Evolutionary conservation across 2,329 filamentous ascomycete genomes (phyloP).

Genomic region (Fonsecaea erecta): DNA sequence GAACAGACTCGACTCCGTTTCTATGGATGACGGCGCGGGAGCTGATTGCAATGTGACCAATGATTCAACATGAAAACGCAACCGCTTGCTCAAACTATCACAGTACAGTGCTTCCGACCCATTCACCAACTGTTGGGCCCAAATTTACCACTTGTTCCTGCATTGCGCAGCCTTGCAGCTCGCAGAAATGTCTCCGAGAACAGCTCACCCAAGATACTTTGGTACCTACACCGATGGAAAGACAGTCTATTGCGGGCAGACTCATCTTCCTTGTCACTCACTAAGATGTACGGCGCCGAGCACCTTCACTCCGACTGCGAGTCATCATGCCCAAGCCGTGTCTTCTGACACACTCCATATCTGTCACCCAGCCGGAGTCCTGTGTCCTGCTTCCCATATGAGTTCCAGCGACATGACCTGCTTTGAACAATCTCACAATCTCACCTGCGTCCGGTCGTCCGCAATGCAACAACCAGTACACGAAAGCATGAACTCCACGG

Average conservation of each 20-base stretch:
- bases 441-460: not conserved
- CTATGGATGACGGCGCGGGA: not conserved
- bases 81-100: slow-evolving; percentile 20
- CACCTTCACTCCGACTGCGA: slow-evolving; percentile 22
- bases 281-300: slow-evolving; percentile 2
- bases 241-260: slow-evolving; percentile 8
- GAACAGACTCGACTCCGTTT: slow-evolving; percentile 22
- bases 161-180: slow-evolving; percentile 14
- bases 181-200: slow-evolving; percentile 17
- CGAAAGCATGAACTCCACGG: not conserved
- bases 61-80: slow-evolving; percentile 32
- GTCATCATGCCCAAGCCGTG: slow-evolving; percentile 16
- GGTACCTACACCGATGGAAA: slow-evolving; percentile 9
- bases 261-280: slow-evolving; percentile 23
- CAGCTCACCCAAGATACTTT: slow-evolving; percentile 6
- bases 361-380: slow-evolving; percentile 21
- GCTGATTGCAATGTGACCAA: slow-evolving; percentile 26
- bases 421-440: slow-evolving; percentile 7
- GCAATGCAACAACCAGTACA: slow-evolving; percentile 5
- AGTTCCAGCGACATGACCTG: not conserved
- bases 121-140: slow-evolving; percentile 14
- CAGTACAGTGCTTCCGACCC: slow-evolving; percentile 8
- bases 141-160: slow-evolving; percentile 11
- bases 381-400: slow-evolving; percentile 1
- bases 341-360: slow-evolving; percentile 26